These are phyloP conservation scores for Fomitopsis serialis DNA, from an alignment of 768 basidiomycete species.

Conservation along the genomic window DNA sequence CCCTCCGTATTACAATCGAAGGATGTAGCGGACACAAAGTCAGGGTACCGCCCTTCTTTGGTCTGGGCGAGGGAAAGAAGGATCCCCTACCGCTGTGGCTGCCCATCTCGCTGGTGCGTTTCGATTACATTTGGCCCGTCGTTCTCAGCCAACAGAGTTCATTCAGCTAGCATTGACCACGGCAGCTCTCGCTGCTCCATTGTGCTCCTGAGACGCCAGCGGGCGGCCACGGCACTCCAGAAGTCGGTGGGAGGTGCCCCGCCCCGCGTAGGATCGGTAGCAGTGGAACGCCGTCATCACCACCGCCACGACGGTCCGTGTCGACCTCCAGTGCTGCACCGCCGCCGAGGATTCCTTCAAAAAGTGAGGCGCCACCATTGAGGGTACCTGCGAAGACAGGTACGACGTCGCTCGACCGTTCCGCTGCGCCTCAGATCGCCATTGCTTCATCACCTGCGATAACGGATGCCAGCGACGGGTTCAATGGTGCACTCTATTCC, in stretches of 20 bases:
- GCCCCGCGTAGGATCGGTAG: slow-evolving; percentile 6
- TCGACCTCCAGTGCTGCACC: no score
- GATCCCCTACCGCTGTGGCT: slow-evolving; percentile 15
- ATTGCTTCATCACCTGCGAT: no score
- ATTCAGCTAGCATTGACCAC: slow-evolving; percentile 26
- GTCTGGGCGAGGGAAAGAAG: no score
- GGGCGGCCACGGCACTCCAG: slow-evolving; percentile 6
- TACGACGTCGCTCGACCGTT: no score
- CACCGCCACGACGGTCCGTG: slow-evolving; percentile 6
- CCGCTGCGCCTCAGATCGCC: no score
- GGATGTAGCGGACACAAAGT: no score
- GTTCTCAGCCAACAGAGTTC: no score
- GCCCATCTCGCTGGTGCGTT: slow-evolving; percentile 25
- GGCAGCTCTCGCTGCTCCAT: slow-evolving; percentile 25
- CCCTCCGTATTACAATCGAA: no score
- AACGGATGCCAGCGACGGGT: slow-evolving; percentile 23
- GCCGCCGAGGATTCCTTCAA: background rate
- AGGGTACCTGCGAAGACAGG: background rate
- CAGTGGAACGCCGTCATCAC: background rate
- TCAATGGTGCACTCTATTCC: slow-evolving; percentile 48
- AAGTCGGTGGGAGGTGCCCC: slow-evolving; percentile 14
- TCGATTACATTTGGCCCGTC: background rate
- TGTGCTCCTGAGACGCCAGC: slow-evolving; percentile 23
- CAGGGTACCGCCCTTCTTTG: no score
- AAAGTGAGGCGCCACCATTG: background rate